phyloP scores from a whole-genome alignment of 768 basidiomycete species.

The Macrolepiota dolichaula region DNA sequence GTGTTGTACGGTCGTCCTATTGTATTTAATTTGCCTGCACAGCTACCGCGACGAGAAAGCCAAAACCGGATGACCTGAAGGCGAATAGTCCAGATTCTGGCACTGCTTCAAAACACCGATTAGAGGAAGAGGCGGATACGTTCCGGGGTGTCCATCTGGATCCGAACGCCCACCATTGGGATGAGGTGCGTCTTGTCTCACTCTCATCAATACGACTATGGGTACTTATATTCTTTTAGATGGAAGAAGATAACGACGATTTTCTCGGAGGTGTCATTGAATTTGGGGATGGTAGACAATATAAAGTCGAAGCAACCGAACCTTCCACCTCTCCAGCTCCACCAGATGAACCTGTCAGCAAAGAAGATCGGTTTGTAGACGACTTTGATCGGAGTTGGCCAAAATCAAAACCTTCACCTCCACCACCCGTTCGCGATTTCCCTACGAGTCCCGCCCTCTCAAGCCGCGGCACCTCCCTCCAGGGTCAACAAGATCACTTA shows the following conservation, averaged over 20 bases:
- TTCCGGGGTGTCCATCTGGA: constrained; percentile 93
- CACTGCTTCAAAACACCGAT: constrained; percentile 51
- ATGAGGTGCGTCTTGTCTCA: constrained; percentile 67
- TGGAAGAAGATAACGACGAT: constrained; percentile 91
- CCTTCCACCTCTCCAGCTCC: constrained; percentile 24
- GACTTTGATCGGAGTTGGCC: constrained; percentile 98
- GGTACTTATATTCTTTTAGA: constrained; percentile 37
- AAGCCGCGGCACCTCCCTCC: constrained; percentile 16
- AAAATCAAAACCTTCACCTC: constrained; percentile 54
- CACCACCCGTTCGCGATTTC: constrained; percentile 39
- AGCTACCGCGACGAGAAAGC: constrained; percentile 31
- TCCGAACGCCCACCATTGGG: constrained; percentile 96
- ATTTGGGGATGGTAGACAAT: constrained; percentile 92
- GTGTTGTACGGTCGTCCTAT: not conserved
- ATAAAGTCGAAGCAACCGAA: constrained; percentile 66
- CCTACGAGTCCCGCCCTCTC: constrained; percentile 23
- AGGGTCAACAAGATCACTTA: constrained; percentile 5
- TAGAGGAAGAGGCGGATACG: constrained; percentile 84
- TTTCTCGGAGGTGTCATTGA: constrained; percentile 89
- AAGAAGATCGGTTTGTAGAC: constrained; percentile 87
- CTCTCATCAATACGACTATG: constrained; percentile 5
- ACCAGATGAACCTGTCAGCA: constrained; percentile 50
- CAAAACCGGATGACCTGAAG: constrained; percentile 36
- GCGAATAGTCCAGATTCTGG: constrained; percentile 38
- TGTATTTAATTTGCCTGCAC: constrained; percentile 6